phyloP scores from a whole-genome alignment of 495 filamentous ascomycete species.

The Hypoxylon crocopeplum region DNA sequence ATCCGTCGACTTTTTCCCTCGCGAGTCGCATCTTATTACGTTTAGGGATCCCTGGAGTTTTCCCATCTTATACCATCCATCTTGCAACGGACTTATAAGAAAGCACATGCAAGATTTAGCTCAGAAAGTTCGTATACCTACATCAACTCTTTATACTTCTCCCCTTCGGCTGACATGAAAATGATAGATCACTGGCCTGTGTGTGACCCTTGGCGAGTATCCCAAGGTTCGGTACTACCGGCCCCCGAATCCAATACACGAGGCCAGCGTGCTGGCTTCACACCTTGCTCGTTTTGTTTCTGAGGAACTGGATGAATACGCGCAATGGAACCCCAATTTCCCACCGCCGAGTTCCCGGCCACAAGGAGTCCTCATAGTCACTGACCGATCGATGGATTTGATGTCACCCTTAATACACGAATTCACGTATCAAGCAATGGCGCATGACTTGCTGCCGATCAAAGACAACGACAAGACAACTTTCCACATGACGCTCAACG shows the following conservation, averaged over 20 bases:
- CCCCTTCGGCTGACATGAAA: conserved; percentile 38
- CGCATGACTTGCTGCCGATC: conserved; percentile 87
- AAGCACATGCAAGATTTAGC: conserved; percentile 82
- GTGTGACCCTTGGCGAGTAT: conserved; percentile 83
- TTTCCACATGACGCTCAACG: conserved; percentile 79
- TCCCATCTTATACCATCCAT: conserved; percentile 87
- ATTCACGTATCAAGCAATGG: conserved; percentile 99
- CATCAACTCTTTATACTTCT: conserved; percentile 12
- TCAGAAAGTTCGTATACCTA: conserved; percentile 70
- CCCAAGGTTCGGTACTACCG: conserved; percentile 90
- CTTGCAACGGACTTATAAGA: conserved; percentile 81
- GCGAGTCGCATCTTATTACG: conserved; percentile 89
- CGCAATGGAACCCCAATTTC: conserved; percentile 80
- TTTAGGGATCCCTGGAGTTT: conserved; percentile 96
- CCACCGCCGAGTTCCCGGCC: conserved; percentile 82
- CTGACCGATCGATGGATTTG: conserved; percentile 91
- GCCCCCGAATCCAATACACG: conserved; percentile 76
- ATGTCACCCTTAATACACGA: conserved; percentile 88
- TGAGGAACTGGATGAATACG: conserved; percentile 84
- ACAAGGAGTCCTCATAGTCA: conserved; percentile 82
- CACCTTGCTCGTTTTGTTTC: conserved; percentile 94
- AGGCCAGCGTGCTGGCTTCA: conserved; percentile 83
- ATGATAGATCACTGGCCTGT: conserved; percentile 77
- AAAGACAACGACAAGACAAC: conserved; percentile 86
- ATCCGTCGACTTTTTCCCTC: conserved; percentile 85